Base-by-base conservation (phyloP, 306 rosid species). In the Astragalus membranaceus region DNA sequence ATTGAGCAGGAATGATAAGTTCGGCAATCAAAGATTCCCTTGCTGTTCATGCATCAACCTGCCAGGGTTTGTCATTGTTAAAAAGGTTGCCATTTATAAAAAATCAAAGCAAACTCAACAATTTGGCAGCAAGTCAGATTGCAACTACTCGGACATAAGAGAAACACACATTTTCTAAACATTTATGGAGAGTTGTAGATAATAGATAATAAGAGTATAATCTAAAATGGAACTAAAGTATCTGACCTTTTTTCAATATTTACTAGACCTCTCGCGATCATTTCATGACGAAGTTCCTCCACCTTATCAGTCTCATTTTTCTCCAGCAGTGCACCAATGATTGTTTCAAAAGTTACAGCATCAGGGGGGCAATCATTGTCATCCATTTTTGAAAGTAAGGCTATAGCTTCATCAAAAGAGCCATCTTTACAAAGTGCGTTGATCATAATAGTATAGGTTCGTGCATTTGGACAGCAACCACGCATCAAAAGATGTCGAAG, bases 371-470 rank as follows among this genome's bases (percentile, higher is more conserved):
- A 76, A 72, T 52, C 57, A 26, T 65, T 58, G 35, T 29, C 67
- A 33, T 80, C 70, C 84, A 80, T 80, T 51, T 66, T 66, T 47
- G 53, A 58, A 51, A 76, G 72, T 51, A 80, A 71, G 56, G 11
- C 9, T 16, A 32, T 3, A 8, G 84, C 84, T 75, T 76, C 84
- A 76, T 52, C 72, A 23, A 51, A 72, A 44, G 72, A 51, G 20
- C 36, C 62, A 58, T 71, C 74, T 72, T 77, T 58, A 71, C 84
- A 80, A 51, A 80, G 81, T 30, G 64, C 78, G 60, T 56, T 71
- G 32, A 80, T 80, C 72, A 80, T 43, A 20, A 72, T 72, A 29
- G 81, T 80, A 61, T 80, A 80, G 43, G 85, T 76, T 51, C 4
- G 52, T 48, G 76, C 81, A 81, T 72, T 70, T 36, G 81, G 79